Percentiles rank a stretch among this genome's conserved stretches.
These are phyloP conservation scores for Spinacia oleracea DNA, from an alignment of 179 eudicot genomes.

Conservation along the genomic window DNA sequence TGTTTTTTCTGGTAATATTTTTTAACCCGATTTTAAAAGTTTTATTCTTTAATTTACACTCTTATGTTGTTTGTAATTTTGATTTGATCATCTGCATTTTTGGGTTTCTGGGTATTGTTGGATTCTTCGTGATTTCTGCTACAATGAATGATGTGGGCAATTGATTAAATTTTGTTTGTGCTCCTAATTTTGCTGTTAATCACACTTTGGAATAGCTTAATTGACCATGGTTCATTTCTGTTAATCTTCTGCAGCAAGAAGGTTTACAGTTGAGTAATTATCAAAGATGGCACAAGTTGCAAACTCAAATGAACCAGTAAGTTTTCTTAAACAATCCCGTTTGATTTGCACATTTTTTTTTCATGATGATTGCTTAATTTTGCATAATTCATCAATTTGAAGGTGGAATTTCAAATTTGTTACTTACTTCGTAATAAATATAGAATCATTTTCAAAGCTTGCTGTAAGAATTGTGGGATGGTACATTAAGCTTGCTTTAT, in stretches of 20 bases:
- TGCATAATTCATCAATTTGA: not conserved
- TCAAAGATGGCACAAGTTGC: constrained; percentile 30
- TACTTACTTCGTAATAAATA: not conserved
- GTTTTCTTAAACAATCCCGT: not conserved
- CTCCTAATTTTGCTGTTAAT: not conserved
- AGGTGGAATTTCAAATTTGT: not conserved
- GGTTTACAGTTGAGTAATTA: constrained; percentile 5
- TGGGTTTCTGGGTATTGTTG: constrained; percentile 21
- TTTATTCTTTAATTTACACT: not conserved
- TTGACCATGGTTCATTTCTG: not conserved
- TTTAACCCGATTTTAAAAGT: not conserved
- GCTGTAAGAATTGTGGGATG: not conserved
- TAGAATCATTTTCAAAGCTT: too few relatives aligned
- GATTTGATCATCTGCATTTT: not conserved
- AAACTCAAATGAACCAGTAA: constrained; percentile 33
- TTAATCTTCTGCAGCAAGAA: constrained; percentile 8
- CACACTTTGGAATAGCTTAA: not conserved
- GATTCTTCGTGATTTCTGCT: not conserved
- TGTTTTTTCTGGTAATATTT: constrained; percentile 20
- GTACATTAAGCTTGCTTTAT: not conserved
- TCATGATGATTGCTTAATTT: not conserved
- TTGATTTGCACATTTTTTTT: not conserved
- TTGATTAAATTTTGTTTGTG: not conserved
- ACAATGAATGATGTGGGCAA: constrained; percentile 15
- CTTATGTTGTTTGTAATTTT: not conserved